Base-by-base conservation (phyloP, 2,329 filamentous ascomycete species). In the Peltaster fructicola region DNA sequence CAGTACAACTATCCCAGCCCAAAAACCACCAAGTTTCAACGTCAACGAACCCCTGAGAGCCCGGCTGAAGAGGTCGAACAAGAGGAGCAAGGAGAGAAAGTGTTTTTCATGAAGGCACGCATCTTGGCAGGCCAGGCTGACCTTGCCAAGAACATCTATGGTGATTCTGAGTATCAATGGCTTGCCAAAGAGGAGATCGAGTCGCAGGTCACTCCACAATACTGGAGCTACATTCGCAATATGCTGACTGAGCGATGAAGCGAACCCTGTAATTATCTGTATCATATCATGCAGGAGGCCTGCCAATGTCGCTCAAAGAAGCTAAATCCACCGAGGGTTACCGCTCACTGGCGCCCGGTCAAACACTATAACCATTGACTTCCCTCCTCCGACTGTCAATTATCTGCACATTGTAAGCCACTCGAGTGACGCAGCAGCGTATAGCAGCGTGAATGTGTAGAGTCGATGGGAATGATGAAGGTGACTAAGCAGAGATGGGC, bases 121-220 rank as follows among this genome's bases (percentile, higher is more conserved):
- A 95, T 98, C 51, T 80, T 95, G 77, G 81, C 84, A 16, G 88
- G 88, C n/a, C 88, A 95, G 56, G 81, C 76, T 15, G 68, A 92
- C 50, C 52, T 95, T 25, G 58, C 60, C 33, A 61, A 59, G 30
- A 92, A 88, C 54, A 57, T 59, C 32, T 64, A 77, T 29, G 77
- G 74, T 5, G 60, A 88, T 26, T 61, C 63, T 26, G 81, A 93
- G 49, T 98, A 88, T 58, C 72, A 78, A 56, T 98, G 88, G 88
- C 54, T 95, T 43, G 75, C 79, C 13, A 84, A 76, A 52, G 80
- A 92, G 33, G 88, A 98, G 64, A 63, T 95, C 28, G 51, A 73
- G 50, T 57, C 69, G 39, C 59, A 63, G 35, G 64, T 93, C 21
- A 54, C 64, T 14, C 50, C 54, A 4, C 59, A 66, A 29, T 92